phyloP scores from a whole-genome alignment of 768 basidiomycete species.

The Rhizopogon vinicolor region DNA sequence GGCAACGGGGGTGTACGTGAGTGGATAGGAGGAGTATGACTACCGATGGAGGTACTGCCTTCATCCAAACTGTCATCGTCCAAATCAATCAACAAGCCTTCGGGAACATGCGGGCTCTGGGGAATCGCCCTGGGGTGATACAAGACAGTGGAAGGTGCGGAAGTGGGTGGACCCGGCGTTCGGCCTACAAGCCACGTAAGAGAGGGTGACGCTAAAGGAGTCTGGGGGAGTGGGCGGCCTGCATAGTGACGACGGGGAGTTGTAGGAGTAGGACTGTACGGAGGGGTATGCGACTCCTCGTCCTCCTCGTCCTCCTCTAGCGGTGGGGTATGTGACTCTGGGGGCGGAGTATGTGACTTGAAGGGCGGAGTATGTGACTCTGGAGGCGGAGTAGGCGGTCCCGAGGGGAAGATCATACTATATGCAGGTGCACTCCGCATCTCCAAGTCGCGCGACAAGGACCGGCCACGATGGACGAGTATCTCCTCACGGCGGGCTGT shows the following conservation, averaged over 20 bases:
- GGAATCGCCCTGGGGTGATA: not conserved
- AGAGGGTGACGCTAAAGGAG: slow-evolving; percentile 27
- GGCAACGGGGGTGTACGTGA: not conserved
- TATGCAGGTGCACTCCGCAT: slow-evolving; percentile 30
- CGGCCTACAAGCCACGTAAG: slow-evolving; percentile 30
- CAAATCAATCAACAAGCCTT: slow-evolving; percentile 56
- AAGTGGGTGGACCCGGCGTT: not conserved
- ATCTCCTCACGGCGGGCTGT: slow-evolving; percentile 24
- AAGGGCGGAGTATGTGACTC: slow-evolving; percentile 9
- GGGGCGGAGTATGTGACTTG: slow-evolving; percentile 18
- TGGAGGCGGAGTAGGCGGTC: slow-evolving; percentile 23
- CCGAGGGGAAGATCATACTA: slow-evolving; percentile 28
- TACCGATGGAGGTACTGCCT: not conserved
- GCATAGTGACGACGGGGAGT: slow-evolving; percentile 29
- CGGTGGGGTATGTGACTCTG: slow-evolving; percentile 7
- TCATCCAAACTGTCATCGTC: slow-evolving; percentile 35
- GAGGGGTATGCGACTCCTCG: slow-evolving; percentile 5
- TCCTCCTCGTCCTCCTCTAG: not conserved
- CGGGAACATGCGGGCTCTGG: slow-evolving; percentile 23
- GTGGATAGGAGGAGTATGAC: not conserved
- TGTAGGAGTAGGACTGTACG: slow-evolving; percentile 8
- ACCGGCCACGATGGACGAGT: slow-evolving; percentile 24
- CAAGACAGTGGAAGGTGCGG: not conserved
- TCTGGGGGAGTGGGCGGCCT: slow-evolving; percentile 28
- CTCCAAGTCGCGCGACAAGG: slow-evolving; percentile 25